A percentile compares a stretch with the other conserved stretches of the same genome.
These are phyloP conservation scores for Aspergillus panamensis DNA, from an alignment of 495 filamentous ascomycete genomes.

Conservation along the genomic window DNA sequence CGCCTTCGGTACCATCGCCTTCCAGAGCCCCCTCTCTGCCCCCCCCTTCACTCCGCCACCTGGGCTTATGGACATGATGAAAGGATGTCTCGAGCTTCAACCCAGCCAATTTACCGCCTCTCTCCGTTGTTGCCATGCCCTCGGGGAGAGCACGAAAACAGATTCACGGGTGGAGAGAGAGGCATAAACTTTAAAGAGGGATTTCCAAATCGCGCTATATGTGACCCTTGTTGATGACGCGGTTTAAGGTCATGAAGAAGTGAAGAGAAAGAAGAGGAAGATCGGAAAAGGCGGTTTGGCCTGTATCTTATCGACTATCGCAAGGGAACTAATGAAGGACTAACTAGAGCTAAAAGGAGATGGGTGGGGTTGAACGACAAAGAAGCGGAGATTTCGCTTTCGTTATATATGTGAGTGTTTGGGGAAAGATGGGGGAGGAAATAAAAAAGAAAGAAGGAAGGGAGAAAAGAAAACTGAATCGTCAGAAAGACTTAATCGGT, in stretches of 20 bases:
- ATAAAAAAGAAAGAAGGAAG: neutral
- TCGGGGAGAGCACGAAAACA: constrained; percentile 22
- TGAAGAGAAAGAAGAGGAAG: constrained; percentile 1
- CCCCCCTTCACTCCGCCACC: constrained; percentile 29
- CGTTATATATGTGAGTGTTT: too few relatives aligned
- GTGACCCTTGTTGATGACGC: neutral
- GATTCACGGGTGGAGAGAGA: constrained; percentile 12
- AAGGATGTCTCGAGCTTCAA: constrained; percentile 47
- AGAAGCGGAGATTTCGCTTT: too few relatives aligned
- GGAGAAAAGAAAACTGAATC: neutral
- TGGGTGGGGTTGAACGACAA: neutral
- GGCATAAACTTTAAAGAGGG: constrained; percentile 12
- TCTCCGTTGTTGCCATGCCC: constrained; percentile 44
- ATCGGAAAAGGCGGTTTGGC: neutral
- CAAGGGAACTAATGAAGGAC: constrained; percentile 2
- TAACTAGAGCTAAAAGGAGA: constrained; percentile 10
- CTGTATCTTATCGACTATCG: constrained; percentile 16
- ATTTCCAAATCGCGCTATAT: neutral
- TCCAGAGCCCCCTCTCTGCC: constrained; percentile 26
- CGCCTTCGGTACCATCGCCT: constrained; percentile 46
- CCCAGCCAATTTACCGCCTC: constrained; percentile 32
- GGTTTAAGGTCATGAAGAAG: constrained; percentile 1
- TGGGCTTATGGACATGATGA: constrained; percentile 21
- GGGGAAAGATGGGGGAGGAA: neutral
- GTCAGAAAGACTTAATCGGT: too few relatives aligned